Evolutionary conservation across 2,329 filamentous ascomycete genomes (phyloP).

Genomic region (Nannizzia gypsea): DNA sequence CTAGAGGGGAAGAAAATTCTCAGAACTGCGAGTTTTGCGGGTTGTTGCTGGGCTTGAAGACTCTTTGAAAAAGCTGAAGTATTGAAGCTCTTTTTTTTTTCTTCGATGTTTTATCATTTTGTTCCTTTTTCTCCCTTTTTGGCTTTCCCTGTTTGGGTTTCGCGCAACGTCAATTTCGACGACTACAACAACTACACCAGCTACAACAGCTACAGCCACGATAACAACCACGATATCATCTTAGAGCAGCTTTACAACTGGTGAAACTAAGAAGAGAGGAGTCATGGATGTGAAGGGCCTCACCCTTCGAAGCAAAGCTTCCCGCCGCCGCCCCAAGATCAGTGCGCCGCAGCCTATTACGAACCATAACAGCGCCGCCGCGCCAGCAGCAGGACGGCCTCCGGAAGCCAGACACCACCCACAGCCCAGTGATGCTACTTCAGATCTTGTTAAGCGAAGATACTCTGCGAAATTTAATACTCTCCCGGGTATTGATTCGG

Average conservation of each 20-base stretch:
- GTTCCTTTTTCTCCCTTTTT: neutral
- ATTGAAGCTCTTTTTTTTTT: neutral
- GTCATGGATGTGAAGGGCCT: constrained; percentile 45
- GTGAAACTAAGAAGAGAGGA: neutral
- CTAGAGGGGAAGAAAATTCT: neutral
- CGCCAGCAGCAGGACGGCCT: constrained; percentile 17
- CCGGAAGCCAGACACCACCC: constrained; percentile 21
- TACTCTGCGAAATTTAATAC: constrained; percentile 91
- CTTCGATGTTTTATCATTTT: neutral
- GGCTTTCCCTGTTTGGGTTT: constrained; percentile 1
- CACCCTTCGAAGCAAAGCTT: constrained; percentile 52
- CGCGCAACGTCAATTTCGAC: neutral
- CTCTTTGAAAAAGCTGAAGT: neutral
- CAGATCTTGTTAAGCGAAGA: constrained; percentile 81
- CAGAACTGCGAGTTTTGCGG: neutral
- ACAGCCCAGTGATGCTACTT: constrained; percentile 43
- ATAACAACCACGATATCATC: neutral
- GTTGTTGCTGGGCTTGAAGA: neutral
- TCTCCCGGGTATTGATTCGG: constrained; percentile 54
- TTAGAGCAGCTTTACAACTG: neutral
- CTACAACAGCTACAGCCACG: neutral
- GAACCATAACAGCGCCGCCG: constrained; percentile 19
- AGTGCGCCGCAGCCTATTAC: constrained; percentile 49
- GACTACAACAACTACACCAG: neutral
- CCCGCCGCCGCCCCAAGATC: constrained; percentile 40